Percentiles rank a stretch among this genome's conserved stretches.
Conservation (phyloP, 331 rosid species). For the Spiraea crenata region DNA sequence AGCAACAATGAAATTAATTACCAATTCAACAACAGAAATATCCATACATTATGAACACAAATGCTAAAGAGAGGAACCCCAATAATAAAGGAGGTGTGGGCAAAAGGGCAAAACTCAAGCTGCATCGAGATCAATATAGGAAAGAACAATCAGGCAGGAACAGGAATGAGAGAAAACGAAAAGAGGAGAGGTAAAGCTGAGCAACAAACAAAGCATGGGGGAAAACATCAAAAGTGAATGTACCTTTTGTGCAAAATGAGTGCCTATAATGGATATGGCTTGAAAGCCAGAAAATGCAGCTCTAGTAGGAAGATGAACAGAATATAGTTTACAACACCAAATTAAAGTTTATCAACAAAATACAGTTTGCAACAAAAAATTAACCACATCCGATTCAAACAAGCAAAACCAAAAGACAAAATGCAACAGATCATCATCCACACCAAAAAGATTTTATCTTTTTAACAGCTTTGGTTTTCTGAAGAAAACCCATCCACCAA, state of each 20-base stretch:
- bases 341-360: background rate
- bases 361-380: background rate
- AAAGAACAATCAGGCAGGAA: background rate
- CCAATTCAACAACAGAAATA: background rate
- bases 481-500: background rate
- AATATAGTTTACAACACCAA: background rate
- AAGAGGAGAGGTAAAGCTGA: conserved; percentile 11
- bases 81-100: conserved; percentile 3
- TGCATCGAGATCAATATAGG: conserved; percentile 10
- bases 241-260: conserved; percentile 21
- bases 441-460: no score
- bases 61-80: background rate
- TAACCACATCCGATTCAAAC: background rate
- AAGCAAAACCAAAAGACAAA: background rate
- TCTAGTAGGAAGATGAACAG: background rate
- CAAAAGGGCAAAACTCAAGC: conserved; percentile 17
- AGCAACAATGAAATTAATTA: background rate
- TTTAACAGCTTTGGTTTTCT: background rate
- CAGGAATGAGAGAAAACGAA: background rate
- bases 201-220: background rate
- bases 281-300: conserved; percentile 2
- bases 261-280: conserved; percentile 4
- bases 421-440: background rate
- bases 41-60: conserved; percentile 1
- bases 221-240: background rate